Evolutionary conservation across 176 grass and related monocot genomes (phyloP).

Genomic region (Avena atlantica): DNA sequence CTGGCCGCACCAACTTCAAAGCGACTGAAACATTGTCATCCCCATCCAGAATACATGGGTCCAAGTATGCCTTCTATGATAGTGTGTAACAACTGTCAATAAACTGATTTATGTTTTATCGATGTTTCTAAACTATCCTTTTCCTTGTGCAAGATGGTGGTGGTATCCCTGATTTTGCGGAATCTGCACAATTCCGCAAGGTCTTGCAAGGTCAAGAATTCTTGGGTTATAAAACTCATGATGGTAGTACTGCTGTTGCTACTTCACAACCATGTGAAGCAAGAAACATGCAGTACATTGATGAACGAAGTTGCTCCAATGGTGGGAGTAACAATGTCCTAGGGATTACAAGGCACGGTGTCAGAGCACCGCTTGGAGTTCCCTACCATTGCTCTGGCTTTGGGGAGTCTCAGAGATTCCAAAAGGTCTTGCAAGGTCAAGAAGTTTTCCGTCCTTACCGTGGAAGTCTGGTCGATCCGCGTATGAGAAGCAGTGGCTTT

Average conservation of each 20-base stretch:
- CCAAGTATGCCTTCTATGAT: slow-evolving; percentile 47
- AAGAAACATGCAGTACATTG: slow-evolving; percentile 60
- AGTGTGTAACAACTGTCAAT: no score
- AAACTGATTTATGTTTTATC: neutral
- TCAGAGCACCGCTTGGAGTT: slow-evolving; percentile 56
- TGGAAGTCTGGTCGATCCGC: slow-evolving; percentile 52
- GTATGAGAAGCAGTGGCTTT: slow-evolving; percentile 43
- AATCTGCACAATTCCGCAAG: slow-evolving; percentile 91
- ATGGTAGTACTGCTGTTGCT: slow-evolving; percentile 53
- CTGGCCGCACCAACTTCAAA: slow-evolving; percentile 59
- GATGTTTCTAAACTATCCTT: neutral
- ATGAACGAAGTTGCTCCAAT: slow-evolving; percentile 58
- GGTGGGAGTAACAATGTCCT: slow-evolving; percentile 47
- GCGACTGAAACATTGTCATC: slow-evolving; percentile 66
- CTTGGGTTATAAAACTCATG: slow-evolving; percentile 61
- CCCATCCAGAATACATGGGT: slow-evolving; percentile 60
- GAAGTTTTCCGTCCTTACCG: slow-evolving; percentile 72
- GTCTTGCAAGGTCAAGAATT: slow-evolving; percentile 99
- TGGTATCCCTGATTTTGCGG: slow-evolving; percentile 61
- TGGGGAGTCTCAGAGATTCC: slow-evolving; percentile 87
- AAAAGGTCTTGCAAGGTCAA: slow-evolving; percentile 99
- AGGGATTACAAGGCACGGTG: slow-evolving; percentile 59
- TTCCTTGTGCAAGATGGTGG: slow-evolving; percentile 60
- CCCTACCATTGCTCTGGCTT: slow-evolving; percentile 79
- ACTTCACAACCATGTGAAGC: slow-evolving; percentile 61